Evolutionary conservation across 129 eudicot genomes (phyloP).

Genomic region (Heracleum sosnowskyi): DNA sequence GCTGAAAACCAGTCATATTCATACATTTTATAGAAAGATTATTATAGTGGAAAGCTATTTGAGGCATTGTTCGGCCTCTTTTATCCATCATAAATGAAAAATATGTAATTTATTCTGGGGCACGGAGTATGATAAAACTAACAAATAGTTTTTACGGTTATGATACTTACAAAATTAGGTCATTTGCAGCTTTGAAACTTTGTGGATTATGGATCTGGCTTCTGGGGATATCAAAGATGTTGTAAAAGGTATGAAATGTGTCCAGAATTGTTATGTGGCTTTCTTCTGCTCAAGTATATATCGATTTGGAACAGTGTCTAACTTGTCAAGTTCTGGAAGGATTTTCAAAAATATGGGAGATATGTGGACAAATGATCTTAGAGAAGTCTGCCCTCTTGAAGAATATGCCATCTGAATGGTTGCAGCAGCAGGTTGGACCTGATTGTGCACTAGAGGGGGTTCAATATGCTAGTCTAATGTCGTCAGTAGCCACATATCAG

Average conservation of each 20-base stretch:
- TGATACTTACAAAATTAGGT: background rate
- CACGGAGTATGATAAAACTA: background rate
- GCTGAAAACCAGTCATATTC: background rate
- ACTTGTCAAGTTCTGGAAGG: conserved; percentile 38
- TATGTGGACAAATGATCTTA: conserved; percentile 48
- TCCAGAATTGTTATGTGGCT: background rate
- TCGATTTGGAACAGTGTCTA: background rate
- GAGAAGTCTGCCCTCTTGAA: conserved; percentile 47
- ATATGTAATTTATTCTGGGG: background rate
- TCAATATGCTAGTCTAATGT: conserved; percentile 52
- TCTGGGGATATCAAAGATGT: conserved; percentile 54
- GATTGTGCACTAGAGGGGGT: conserved; percentile 38
- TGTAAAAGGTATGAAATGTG: conserved; percentile 45
- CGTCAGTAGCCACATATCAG: conserved; percentile 58
- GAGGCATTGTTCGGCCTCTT: background rate
- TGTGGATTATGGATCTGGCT: conserved; percentile 77
- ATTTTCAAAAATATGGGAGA: conserved; percentile 48
- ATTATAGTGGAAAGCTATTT: background rate
- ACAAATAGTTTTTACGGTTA: background rate
- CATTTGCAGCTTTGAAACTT: conserved; percentile 62
- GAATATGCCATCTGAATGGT: conserved; percentile 44
- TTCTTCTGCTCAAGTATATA: conserved; percentile 3
- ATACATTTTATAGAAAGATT: background rate
- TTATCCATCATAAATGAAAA: background rate
- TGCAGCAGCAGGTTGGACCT: conserved; percentile 37